These are phyloP conservation scores for Ogataea trehalophila DNA, from an alignment of 805 yeast genomes.

Conservation along the genomic window DNA sequence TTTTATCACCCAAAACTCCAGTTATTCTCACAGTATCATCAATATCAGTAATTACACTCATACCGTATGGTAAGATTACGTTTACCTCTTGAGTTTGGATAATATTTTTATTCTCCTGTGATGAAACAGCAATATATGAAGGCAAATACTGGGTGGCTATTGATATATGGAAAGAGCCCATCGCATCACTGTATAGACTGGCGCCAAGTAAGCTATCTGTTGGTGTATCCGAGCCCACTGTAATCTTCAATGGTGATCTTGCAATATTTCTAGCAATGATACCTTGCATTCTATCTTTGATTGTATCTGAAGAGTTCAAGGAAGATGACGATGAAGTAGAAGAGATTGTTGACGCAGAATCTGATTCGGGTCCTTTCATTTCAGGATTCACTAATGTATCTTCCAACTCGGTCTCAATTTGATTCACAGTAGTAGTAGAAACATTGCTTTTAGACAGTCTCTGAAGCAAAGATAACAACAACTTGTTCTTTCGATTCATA, in stretches of 20 bases:
- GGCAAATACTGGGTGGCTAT: slow-evolving; percentile 59
- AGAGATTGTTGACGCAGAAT: slow-evolving; percentile 16
- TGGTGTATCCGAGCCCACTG: slow-evolving; percentile 47
- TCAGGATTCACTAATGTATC: slow-evolving; percentile 29
- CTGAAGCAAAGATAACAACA: slow-evolving; percentile 63
- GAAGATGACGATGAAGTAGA: slow-evolving; percentile 10
- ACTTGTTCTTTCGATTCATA: slow-evolving; percentile 63
- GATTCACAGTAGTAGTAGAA: slow-evolving; percentile 26
- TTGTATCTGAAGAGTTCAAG: slow-evolving; percentile 23
- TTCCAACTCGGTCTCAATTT: slow-evolving; percentile 35
- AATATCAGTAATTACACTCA: slow-evolving; percentile 80
- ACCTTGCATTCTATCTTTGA: slow-evolving; percentile 62
- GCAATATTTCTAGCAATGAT: slow-evolving; percentile 68
- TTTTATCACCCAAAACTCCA: slow-evolving; percentile 84
- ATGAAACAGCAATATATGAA: slow-evolving; percentile 46
- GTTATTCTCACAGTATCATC: slow-evolving; percentile 93
- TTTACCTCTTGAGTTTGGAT: slow-evolving; percentile 42
- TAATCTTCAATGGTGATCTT: slow-evolving; percentile 47
- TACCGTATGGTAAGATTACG: slow-evolving; percentile 41
- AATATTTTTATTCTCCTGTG: slow-evolving; percentile 42
- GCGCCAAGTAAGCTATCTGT: slow-evolving; percentile 26
- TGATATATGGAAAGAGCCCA: slow-evolving; percentile 60
- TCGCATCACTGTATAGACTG: slow-evolving; percentile 50
- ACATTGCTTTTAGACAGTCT: slow-evolving; percentile 48
- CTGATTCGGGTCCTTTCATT: slow-evolving; percentile 14